A percentile compares a stretch with the other conserved stretches of the same genome.
These are phyloP conservation scores for Litchi chinensis DNA, from an alignment of 345 rosid species.

Conservation along the genomic window DNA sequence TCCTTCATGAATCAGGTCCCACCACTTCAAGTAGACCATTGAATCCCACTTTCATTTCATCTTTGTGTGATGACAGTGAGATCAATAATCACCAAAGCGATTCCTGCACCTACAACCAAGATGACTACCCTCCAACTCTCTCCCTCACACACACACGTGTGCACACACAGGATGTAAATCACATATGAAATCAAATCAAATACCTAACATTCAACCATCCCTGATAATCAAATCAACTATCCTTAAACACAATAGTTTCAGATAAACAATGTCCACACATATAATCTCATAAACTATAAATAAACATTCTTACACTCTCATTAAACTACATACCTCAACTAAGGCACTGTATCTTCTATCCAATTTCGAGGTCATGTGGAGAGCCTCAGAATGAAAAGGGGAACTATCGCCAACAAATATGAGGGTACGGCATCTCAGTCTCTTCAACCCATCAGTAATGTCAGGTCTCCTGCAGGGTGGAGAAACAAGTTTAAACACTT, in stretches of 20 bases:
- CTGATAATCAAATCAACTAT: background rate
- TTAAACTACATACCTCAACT: conserved; percentile 69
- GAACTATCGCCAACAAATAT: conserved; percentile 89
- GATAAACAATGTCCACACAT: background rate
- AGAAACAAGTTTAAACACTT: conserved; percentile 6
- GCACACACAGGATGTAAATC: background rate
- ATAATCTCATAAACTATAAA: background rate
- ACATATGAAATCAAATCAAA: background rate
- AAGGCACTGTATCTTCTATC: conserved; percentile 88
- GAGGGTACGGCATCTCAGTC: conserved; percentile 81
- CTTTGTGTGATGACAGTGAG: conserved; percentile 1
- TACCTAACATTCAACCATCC: background rate
- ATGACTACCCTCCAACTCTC: background rate
- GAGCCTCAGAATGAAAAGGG: conserved; percentile 87
- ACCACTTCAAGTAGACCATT: background rate
- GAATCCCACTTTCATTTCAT: background rate
- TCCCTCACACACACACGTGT: background rate
- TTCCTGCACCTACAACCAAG: background rate
- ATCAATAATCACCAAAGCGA: background rate
- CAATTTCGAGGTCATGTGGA: conserved; percentile 76
- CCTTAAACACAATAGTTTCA: background rate
- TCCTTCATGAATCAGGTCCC: background rate
- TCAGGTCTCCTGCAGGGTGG: conserved; percentile 73
- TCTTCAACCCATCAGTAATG: conserved; percentile 68
- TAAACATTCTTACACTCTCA: background rate